Evolutionary conservation across 768 basidiomycete species (phyloP).

Genomic region (Pisolithus tinctorius): DNA sequence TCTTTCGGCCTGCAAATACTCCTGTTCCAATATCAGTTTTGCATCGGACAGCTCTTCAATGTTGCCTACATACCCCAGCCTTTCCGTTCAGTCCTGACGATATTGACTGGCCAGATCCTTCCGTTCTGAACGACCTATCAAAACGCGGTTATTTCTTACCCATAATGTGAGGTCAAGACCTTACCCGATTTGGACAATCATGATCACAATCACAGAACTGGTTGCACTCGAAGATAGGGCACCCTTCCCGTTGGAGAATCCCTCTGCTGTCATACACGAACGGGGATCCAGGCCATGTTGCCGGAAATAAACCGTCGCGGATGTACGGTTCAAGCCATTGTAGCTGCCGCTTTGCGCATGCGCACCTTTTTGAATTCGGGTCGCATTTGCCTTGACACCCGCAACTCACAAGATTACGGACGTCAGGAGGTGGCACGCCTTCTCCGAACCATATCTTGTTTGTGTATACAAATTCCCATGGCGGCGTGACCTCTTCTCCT

Average conservation of each 20-base stretch:
- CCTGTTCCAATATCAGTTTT: conserved; percentile 34
- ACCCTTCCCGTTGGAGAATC: conserved; percentile 39
- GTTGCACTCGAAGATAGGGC: conserved; percentile 85
- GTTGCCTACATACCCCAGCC: conserved; percentile 69
- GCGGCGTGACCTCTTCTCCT: conserved; percentile 63
- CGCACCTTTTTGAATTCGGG: conserved; percentile 66
- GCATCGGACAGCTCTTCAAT: not conserved
- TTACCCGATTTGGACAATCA: conserved; percentile 75
- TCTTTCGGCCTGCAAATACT: conserved; percentile 58
- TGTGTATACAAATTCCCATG: conserved; percentile 84
- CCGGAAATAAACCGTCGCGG: conserved; percentile 9
- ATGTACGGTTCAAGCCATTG: conserved; percentile 24
- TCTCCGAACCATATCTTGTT: conserved; percentile 74
- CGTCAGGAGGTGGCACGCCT: conserved; percentile 61
- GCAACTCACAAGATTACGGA: conserved; percentile 57
- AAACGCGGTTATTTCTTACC: not conserved
- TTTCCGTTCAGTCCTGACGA: conserved; percentile 67
- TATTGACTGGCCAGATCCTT: conserved; percentile 51
- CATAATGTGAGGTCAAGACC: not conserved
- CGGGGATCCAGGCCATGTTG: conserved; percentile 37
- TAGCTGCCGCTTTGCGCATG: conserved; percentile 57
- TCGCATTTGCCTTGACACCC: conserved; percentile 71
- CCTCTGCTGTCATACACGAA: conserved; percentile 69
- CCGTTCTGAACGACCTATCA: conserved; percentile 79
- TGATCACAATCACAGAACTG: conserved; percentile 74